Base-by-base conservation (phyloP, 192 early-diverging fungal genomes). In the Coemansia sp. region DNA sequence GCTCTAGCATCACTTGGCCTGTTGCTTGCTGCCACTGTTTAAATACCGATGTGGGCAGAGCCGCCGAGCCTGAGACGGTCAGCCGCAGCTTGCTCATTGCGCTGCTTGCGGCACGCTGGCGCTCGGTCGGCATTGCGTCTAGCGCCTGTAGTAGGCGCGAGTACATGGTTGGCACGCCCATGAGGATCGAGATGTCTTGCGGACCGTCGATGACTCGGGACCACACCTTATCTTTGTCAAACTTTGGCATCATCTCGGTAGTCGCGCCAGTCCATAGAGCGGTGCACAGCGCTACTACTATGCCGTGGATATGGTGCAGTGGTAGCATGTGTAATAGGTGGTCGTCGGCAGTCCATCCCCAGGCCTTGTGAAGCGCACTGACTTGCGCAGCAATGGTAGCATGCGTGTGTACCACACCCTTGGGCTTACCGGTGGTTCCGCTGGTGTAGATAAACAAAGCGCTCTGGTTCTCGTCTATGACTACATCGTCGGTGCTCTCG, bases 131-230 rank as follows among this genome's bases (percentile, higher is more conserved):
- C 79, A 91, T 78, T 4, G 53, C 67, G 19, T 88, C 80, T 51
- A 90, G 88, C 15, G 84, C 73, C 46, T 82, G 77, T 12, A 87
- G 76, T 45, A 96, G 77, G 72, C 90, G 91, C 2, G 90, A 85
- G 83, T 96, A 94, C 65, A 94, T 90, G 15, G 94, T 94, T 3
- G 94, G 94, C 12, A 96, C 94, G 5, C 91, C 92, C 94, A 95
- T 96, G 60, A 95, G 89, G 14, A 94, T 60, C 0, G 93, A 87
- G 5, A 94, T 79, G 59, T 88, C 70, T 50, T 86, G 74, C 17
- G 77, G 66, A 5, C 79, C 75, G 38, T 76, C 70, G 48, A 86
- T 84, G 72, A 89, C 88, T 5, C 91, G 82, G 34, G 74, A 51
- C 93, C 93, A 94, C 7, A 91, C 87, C 6, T 69, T 23, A 23